A percentile compares a stretch with the other conserved stretches of the same genome.
phyloP scores from a whole-genome alignment of 306 rosid species.

The Pyrus bretschneideri region DNA sequence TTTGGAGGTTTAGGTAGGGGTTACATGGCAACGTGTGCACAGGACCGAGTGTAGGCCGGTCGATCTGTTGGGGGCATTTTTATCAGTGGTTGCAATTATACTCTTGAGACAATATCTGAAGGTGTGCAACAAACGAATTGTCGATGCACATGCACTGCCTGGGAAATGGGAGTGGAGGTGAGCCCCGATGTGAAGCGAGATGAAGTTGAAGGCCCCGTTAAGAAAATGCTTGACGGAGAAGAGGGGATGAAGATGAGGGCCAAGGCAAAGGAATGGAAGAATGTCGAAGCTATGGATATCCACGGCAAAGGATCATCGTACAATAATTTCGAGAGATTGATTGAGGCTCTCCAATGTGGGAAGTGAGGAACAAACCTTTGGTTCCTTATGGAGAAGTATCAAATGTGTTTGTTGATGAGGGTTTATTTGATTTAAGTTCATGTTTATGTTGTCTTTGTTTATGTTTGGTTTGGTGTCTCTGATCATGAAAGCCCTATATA shows the following conservation, averaged over 20 bases:
- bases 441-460: neutral
- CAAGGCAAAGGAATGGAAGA: slow-evolving; percentile 30
- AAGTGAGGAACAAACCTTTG: neutral
- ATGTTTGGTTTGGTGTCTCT: neutral
- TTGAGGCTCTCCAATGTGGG: slow-evolving; percentile 17
- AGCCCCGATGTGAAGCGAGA: slow-evolving; percentile 26
- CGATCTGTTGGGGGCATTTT: slow-evolving; percentile 29
- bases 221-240: slow-evolving; percentile 30
- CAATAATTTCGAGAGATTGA: slow-evolving; percentile 26
- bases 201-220: slow-evolving; percentile 24
- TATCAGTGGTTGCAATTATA: slow-evolving; percentile 49
- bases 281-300: slow-evolving; percentile 15
- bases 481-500: too few relatives aligned
- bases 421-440: neutral
- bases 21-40: slow-evolving; percentile 30
- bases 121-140: slow-evolving; percentile 40
- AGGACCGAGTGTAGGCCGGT: slow-evolving; percentile 32
- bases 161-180: slow-evolving; percentile 38
- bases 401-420: neutral
- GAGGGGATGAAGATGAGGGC: slow-evolving; percentile 17
- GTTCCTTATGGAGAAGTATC: neutral
- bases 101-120: slow-evolving; percentile 22
- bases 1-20: slow-evolving; percentile 30
- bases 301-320: slow-evolving; percentile 25
- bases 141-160: slow-evolving; percentile 22